Percentiles rank a stretch among this genome's conserved stretches.
phyloP scores from a whole-genome alignment of 495 filamentous ascomycete genomes.

The Lasiosphaeria ovina region DNA sequence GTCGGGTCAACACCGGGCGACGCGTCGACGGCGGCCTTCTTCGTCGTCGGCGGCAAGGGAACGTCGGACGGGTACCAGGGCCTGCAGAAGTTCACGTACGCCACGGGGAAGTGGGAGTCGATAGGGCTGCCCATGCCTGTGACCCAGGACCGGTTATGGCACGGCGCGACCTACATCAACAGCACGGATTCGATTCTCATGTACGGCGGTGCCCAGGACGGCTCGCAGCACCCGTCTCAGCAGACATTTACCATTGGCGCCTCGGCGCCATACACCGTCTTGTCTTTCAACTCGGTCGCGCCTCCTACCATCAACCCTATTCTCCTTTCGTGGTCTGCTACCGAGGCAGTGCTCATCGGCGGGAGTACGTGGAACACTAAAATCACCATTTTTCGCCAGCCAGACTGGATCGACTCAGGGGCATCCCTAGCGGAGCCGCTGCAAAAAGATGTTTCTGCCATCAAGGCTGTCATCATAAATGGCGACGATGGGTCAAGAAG shows the following conservation, averaged over 20 bases:
- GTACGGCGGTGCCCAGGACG: constrained; percentile 72
- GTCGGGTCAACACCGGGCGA: constrained; percentile 64
- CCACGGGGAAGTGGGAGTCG: constrained; percentile 71
- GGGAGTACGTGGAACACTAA: constrained; percentile 63
- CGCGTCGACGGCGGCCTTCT: constrained; percentile 58
- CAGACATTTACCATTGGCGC: constrained; percentile 75
- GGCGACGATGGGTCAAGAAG: constrained; percentile 78
- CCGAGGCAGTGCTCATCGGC: constrained; percentile 72
- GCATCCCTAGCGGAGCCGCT: constrained; percentile 59
- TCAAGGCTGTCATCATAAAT: constrained; percentile 62
- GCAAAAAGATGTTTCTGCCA: constrained; percentile 45
- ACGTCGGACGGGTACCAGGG: constrained; percentile 61
- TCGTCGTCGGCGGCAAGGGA: constrained; percentile 76
- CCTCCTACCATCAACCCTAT: constrained; percentile 66
- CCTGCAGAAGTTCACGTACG: constrained; percentile 81
- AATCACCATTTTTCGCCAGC: constrained; percentile 60
- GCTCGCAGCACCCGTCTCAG: constrained; percentile 53
- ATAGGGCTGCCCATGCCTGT: constrained; percentile 52
- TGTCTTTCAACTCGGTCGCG: constrained; percentile 52
- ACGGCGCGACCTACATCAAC: constrained; percentile 75
- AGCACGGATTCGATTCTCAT: constrained; percentile 69
- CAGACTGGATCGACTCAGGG: constrained; percentile 62
- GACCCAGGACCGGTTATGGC: constrained; percentile 66
- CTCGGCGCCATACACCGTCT: constrained; percentile 54
- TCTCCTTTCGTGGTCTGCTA: constrained; percentile 72